These are phyloP conservation scores for Magnusiomyces suaveolens DNA, from an alignment of 1,139 yeast genomes.

Conservation along the genomic window DNA sequence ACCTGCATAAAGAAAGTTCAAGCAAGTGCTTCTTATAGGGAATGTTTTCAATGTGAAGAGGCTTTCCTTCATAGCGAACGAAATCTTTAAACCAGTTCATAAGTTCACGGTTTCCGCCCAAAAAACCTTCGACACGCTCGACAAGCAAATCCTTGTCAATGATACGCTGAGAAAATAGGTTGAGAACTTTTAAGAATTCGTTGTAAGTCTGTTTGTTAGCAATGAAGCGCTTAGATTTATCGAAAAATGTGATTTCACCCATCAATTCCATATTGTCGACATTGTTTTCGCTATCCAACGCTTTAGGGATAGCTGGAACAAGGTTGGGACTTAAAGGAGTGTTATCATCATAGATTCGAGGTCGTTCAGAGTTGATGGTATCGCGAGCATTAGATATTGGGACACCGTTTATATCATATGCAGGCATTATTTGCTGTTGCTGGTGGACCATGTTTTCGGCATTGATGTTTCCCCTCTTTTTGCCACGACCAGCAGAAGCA, in stretches of 20 bases:
- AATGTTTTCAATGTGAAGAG: constrained; percentile 68
- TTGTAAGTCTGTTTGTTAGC: constrained; percentile 85
- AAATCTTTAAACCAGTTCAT: constrained; percentile 86
- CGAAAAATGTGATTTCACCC: constrained; percentile 86
- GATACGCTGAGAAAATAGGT: constrained; percentile 80
- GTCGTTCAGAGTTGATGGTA: background rate
- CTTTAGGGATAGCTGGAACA: constrained; percentile 80
- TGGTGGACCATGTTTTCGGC: background rate
- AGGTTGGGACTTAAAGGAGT: constrained; percentile 48
- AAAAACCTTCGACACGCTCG: constrained; percentile 72
- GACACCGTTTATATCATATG: background rate
- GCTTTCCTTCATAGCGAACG: constrained; percentile 65
- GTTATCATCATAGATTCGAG: constrained; percentile 1
- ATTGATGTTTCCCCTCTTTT: background rate
- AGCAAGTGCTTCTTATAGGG: constrained; percentile 82
- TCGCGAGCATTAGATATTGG: constrained; percentile 4
- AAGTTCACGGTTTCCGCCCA: constrained; percentile 72
- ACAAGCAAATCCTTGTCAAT: constrained; percentile 76
- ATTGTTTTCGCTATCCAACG: constrained; percentile 27
- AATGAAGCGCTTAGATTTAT: constrained; percentile 80
- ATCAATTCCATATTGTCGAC: constrained; percentile 47
- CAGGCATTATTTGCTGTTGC: background rate
- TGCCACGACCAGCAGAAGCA: constrained; percentile 1
- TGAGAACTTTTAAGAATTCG: constrained; percentile 80
- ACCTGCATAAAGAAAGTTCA: constrained; percentile 72